Evolutionary conservation across 2,329 filamentous ascomycete species (phyloP), one percentile per base, ranked within the genome.

Genomic region (Ascosphaera apis): DNA sequence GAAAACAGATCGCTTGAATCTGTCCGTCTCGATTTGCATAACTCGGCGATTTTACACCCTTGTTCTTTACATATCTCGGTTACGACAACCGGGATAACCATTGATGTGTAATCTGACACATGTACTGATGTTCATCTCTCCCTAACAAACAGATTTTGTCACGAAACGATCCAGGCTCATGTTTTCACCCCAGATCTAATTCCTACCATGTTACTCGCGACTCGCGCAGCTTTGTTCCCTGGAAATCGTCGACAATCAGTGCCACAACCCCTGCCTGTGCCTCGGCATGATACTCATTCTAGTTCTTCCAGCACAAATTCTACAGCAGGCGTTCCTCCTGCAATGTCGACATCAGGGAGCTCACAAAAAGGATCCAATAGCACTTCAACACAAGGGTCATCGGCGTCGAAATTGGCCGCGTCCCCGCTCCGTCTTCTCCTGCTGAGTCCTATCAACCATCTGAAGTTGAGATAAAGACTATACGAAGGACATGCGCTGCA

Each of bases 211-310:
- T 53, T 62, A 15, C 53, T 51, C 37, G 53, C 72, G 44, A 65
- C 79, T 48, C 78, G 88, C 51, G 71, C 69, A 47, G 69, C 78
- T 41, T 62, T 95, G 38, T 95, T 93, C 53, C 86, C 88, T 44
- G 77, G 81, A 56, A 91, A 91, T 25, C 21, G 21, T 11, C 21
- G 21, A 25, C 21, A 25, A 25, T 5, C 11, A 25, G 21, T 11
- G 21, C 5, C 5, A 6, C 21, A 6, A 6, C 6, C 21, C 21
- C 6, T 25, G 6, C 21, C 5, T 25, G 21, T 25, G 21, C 11
- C 21, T 6, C 21, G 21, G 21, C 21, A 25, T 25, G 21, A 5
- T 25, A 25, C 21, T 25, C 21, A 25, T 11, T 25, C 21, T 6
- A 25, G 11, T 25, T 25, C 21, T 6, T 40, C 44, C 41, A 40